These are phyloP conservation scores for Nakazawaea anatomiae DNA, from an alignment of 805 yeast species.

Conservation along the genomic window DNA sequence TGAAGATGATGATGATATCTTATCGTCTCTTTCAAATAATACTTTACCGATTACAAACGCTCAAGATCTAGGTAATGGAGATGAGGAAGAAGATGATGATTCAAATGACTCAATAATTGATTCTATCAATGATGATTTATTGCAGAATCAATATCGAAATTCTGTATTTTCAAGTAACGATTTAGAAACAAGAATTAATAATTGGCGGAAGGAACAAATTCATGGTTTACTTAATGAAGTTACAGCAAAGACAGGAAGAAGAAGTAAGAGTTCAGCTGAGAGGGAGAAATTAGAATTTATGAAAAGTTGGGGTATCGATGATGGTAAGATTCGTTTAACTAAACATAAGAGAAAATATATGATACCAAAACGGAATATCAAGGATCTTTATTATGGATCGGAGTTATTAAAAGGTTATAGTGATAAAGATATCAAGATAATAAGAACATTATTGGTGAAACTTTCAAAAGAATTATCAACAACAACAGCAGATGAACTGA, in stretches of 20 bases:
- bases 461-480: conserved; percentile 13
- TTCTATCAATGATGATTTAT: conserved; percentile 18
- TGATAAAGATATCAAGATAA: conserved; percentile 15
- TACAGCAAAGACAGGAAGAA: conserved; percentile 1
- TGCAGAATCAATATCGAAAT: conserved; percentile 9
- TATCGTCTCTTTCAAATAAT: conserved; percentile 17
- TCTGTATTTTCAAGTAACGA: conserved; percentile 16
- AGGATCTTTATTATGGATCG: conserved; percentile 16
- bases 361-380: conserved; percentile 2
- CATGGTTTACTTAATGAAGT: conserved; percentile 17
- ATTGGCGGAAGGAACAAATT: conserved; percentile 25
- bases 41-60: background rate
- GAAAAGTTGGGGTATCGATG: conserved; percentile 27
- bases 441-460: conserved; percentile 15
- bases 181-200: conserved; percentile 21
- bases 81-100: conserved; percentile 12
- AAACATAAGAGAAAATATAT: conserved; percentile 1
- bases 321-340: conserved; percentile 8
- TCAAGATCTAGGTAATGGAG: background rate
- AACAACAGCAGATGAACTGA: background rate
- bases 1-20: conserved; percentile 18
- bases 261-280: conserved; percentile 6
- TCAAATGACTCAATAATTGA: conserved; percentile 21
- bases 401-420: conserved; percentile 16
- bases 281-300: conserved; percentile 20